Evolutionary conservation across 352 stramenopile species (phyloP).

Genomic region (Phytophthora colocasiae): DNA sequence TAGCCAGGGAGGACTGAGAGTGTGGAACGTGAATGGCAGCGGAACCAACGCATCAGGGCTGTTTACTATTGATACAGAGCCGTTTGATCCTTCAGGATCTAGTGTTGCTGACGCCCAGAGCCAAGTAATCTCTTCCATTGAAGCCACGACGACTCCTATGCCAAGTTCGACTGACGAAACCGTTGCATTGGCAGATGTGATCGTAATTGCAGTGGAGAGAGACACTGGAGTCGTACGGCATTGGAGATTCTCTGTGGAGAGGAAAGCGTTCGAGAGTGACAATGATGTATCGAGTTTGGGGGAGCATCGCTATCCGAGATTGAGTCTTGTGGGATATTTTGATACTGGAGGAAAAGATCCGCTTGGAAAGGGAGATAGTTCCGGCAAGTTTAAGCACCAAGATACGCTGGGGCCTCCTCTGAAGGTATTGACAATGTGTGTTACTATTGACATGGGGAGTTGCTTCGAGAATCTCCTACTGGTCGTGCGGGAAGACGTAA

Average conservation of each 20-base stretch:
- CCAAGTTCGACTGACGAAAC: not conserved
- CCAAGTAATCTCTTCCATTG: constrained; percentile 21
- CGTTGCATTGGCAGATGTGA: constrained; percentile 18
- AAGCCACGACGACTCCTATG: constrained; percentile 13
- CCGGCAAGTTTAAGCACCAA: constrained; percentile 20
- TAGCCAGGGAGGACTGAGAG: constrained; percentile 45
- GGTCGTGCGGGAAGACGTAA: constrained; percentile 54
- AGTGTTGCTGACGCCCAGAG: constrained; percentile 4
- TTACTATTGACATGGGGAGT: constrained; percentile 58
- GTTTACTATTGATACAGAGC: constrained; percentile 32
- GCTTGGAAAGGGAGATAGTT: constrained; percentile 18
- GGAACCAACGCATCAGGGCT: constrained; percentile 14
- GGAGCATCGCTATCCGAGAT: constrained; percentile 29
- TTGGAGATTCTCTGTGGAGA: constrained; percentile 43
- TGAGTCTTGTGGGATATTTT: constrained; percentile 44
- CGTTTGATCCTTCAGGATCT: constrained; percentile 22
- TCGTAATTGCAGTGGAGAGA: constrained; percentile 42
- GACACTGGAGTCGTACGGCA: constrained; percentile 45
- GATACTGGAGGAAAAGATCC: constrained; percentile 23
- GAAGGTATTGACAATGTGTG: constrained; percentile 43
- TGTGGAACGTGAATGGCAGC: constrained; percentile 59
- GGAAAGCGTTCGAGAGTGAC: constrained; percentile 14
- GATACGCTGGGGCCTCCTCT: constrained; percentile 21
- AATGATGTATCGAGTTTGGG: not conserved
- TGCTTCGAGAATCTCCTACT: constrained; percentile 63